phyloP scores from a whole-genome alignment of 2,329 filamentous ascomycete species.

The Colletotrichum caudatum region DNA sequence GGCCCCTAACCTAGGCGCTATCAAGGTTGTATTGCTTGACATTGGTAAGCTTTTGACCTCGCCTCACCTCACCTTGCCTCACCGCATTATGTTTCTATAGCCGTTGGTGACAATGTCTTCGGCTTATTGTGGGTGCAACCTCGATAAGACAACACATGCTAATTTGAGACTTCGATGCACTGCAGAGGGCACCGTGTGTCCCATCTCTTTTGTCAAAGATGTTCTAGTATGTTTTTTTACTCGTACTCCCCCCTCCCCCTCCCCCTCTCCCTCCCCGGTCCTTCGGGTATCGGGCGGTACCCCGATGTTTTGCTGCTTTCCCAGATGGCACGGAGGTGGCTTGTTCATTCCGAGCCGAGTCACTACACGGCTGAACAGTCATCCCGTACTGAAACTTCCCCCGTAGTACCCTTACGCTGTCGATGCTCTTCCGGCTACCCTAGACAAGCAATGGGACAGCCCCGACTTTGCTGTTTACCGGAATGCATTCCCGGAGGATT shows the following conservation, averaged over 20 bases:
- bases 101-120: neutral
- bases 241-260: constrained; percentile 31
- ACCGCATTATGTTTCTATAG: neutral
- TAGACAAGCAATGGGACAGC: constrained; percentile 75
- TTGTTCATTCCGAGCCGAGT: constrained; percentile 28
- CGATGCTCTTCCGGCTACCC: constrained; percentile 70
- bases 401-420: constrained; percentile 82
- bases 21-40: constrained; percentile 67
- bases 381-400: constrained; percentile 20
- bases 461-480: constrained; percentile 75
- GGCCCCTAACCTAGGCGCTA: constrained; percentile 49
- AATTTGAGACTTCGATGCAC: constrained; percentile 31
- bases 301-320: constrained; percentile 40
- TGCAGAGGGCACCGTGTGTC: constrained; percentile 83
- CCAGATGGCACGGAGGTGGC: constrained; percentile 28
- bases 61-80: constrained; percentile 7
- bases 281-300: constrained; percentile 38
- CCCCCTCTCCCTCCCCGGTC: constrained; percentile 38
- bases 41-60: constrained; percentile 62
- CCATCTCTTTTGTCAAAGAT: constrained; percentile 87
- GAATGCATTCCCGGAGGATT: constrained; percentile 76
- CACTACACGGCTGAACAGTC: constrained; percentile 13
- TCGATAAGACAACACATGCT: constrained; percentile 24
- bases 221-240: constrained; percentile 73
- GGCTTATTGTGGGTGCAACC: constrained; percentile 6